Evolutionary conservation across 2,329 filamentous ascomycete genomes (phyloP), one percentile per base, ranked within the genome.

Genomic region (Ceratocystis destructans): DNA sequence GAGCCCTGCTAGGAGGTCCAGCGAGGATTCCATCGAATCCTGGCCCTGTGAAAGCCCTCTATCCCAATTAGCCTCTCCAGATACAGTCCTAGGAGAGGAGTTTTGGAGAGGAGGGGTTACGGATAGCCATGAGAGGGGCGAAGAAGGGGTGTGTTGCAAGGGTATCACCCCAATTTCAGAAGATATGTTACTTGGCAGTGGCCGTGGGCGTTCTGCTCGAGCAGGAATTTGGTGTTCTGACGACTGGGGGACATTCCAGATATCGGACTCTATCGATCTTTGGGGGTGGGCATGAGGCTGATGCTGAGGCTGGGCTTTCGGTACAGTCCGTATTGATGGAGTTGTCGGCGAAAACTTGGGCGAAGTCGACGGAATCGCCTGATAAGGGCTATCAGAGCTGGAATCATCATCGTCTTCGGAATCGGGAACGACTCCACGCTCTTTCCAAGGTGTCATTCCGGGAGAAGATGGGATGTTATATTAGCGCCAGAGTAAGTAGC

Each of bases 331-430:
- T 53, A n/a, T 12, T n/a, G 61, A 48, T n/a, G n/a, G 37, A 41
- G 37, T 41, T 41, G 37, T 41, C 4, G 37, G 37, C 37, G 37
- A 41, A 25, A 45, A 44, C 46, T 66, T 48, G 31, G 22, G 68
- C 48, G 10, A 66, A 63, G 17, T 17, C 2, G 41, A 61, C 37
- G 5, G 44, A 25, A 10, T 31, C n/a, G 25, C 68, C 53, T 69
- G 53, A 55, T 73, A 70, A 67, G 76, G 72, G 67, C 72, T 76
- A 67, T 79, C 77, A 68, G 77, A 77, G 65, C 71, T 76, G 69
- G 73, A 75, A 61, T 80, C 79, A 67, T 80, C 79, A 67, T 80
- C 79, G 67, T 80, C 79, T 70, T 81, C 79, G 69, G 79, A 81
- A 72, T 80, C 79, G 67, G 79, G 79, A 70, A 81, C 75, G 71